phyloP scores from a whole-genome alignment of 441 rosid genomes.

The Syzygium malaccense region DNA sequence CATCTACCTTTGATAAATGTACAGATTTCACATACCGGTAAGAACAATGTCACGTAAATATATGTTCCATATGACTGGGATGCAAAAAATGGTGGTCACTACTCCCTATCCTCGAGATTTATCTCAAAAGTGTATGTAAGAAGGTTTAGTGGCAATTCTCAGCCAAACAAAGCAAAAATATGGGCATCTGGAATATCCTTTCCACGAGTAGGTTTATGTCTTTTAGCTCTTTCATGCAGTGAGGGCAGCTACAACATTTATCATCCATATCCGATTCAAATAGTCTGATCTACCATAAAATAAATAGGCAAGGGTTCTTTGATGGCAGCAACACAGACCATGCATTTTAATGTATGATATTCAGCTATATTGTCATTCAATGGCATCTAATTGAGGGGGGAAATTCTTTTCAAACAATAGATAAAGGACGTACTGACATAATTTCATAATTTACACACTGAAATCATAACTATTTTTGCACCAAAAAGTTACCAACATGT shows the following conservation, averaged over 20 bases:
- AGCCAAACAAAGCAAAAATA: not conserved
- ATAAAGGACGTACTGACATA: not conserved
- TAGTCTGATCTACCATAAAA: not conserved
- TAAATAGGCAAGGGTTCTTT: not conserved
- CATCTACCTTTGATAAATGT: not conserved
- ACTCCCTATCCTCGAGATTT: not conserved
- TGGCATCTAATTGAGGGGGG: not conserved
- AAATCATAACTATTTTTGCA: not conserved
- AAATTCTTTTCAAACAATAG: not conserved
- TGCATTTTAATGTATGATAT: not conserved
- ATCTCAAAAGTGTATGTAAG: not conserved
- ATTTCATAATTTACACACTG: not conserved
- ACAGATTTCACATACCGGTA: not conserved
- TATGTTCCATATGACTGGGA: not conserved
- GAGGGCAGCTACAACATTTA: not conserved
- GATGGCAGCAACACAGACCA: not conserved
- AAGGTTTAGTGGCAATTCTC: not conserved
- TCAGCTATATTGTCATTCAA: not conserved
- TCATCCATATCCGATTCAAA: not conserved
- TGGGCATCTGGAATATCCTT: not conserved
- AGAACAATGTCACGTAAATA: not conserved
- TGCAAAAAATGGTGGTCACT: not conserved
- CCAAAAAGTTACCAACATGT: not conserved
- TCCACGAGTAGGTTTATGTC: not conserved
- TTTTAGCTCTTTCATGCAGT: not conserved